Percentiles rank a stretch among this genome's conserved stretches.
Conservation (phyloP, 192 early-diverging fungal genomes). For the Backusella tarrabulga region DNA sequence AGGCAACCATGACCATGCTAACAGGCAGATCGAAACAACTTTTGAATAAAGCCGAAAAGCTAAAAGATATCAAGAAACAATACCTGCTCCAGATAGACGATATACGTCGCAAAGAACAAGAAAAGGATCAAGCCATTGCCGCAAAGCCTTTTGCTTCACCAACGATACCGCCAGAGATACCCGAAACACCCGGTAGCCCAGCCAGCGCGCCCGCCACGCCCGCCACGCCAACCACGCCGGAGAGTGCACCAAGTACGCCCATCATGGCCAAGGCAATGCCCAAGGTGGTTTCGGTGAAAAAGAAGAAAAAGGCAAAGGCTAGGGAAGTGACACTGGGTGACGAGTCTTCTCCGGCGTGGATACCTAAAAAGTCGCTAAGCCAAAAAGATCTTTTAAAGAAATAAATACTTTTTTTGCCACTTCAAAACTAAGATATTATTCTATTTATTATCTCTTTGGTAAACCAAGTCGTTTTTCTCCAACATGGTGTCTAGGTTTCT, state of each 20-base stretch:
- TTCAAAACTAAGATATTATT: no score
- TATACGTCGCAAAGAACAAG: constrained; percentile 23
- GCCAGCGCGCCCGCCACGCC: not conserved
- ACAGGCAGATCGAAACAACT: constrained; percentile 19
- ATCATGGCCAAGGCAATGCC: not conserved
- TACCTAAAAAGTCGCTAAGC: constrained; percentile 2
- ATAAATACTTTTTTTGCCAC: not conserved
- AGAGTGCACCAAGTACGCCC: not conserved
- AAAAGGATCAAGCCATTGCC: constrained; percentile 18
- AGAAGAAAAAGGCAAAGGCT: constrained; percentile 11
- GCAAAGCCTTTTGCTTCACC: not conserved
- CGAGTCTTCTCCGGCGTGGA: constrained; percentile 14
- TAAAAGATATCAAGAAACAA: constrained; percentile 11
- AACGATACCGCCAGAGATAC: not conserved
- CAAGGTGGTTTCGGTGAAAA: not conserved
- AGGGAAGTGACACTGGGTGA: constrained; percentile 5
- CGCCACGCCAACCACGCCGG: not conserved
- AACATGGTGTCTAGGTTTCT: no score
- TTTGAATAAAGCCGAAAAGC: constrained; percentile 11
- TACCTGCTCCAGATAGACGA: constrained; percentile 18
- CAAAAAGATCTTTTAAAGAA: constrained; percentile 10
- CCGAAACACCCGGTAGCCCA: not conserved
- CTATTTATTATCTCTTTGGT: no score
- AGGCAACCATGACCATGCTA: constrained; percentile 23
- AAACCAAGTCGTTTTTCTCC: no score